Evolutionary conservation across 148 eudicot genomes (phyloP).

Genomic region (Heliamphora exappendiculata): DNA sequence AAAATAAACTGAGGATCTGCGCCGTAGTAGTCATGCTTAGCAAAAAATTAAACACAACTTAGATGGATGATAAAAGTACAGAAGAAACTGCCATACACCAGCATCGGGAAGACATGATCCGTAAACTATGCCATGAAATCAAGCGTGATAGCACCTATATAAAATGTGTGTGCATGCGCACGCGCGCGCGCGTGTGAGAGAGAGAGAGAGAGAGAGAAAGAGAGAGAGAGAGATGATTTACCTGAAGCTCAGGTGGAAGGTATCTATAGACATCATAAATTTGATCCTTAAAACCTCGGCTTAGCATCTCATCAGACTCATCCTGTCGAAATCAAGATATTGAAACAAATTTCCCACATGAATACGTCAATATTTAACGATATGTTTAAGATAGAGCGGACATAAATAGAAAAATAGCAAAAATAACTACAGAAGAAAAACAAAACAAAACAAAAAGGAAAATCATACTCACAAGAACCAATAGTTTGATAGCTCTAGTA

Average conservation of each 20-base stretch:
- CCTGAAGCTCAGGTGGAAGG: conserved; percentile 98
- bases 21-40: too few species aligned
- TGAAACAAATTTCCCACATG: not conserved
- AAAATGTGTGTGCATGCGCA: too few species aligned
- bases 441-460: not conserved
- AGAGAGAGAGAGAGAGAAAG: not conserved
- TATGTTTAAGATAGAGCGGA: not conserved
- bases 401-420: conserved; percentile 1
- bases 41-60: too few species aligned
- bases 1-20: conserved; percentile 2
- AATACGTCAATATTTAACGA: not conserved
- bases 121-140: too few species aligned
- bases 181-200: not conserved
- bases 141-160: too few species aligned
- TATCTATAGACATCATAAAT: conserved; percentile 95
- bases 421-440: not conserved
- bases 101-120: not conserved
- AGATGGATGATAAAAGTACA: not conserved
- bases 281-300: conserved; percentile 97
- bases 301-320: conserved; percentile 99
- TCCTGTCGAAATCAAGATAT: conserved; percentile 34
- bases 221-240: conserved; percentile 14
- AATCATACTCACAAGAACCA: conserved; percentile 62
- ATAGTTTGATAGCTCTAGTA: conserved; percentile 71
- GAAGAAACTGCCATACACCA: not conserved